Base-by-base conservation (phyloP, 2,329 filamentous ascomycete species). In the Acephala macrosclerotiorum region DNA sequence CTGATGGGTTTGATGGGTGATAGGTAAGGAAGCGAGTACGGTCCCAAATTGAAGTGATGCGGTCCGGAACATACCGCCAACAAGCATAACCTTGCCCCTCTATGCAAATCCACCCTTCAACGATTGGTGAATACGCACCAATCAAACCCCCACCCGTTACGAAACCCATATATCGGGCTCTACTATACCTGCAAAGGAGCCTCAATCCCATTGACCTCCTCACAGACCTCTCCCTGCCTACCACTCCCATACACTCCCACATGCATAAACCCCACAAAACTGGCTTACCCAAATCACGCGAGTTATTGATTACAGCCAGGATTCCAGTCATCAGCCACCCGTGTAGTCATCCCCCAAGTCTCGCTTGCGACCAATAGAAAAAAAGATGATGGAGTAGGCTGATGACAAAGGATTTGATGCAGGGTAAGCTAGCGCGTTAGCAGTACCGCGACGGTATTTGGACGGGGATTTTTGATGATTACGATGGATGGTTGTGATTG, bases 231-330 rank as follows among this genome's bases (percentile, higher is more conserved):
- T n/a, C 45, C 12, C 18, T n/a, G 11, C 11, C 45, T n/a, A 25
- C 45, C 4, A 14, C 20, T 49, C 14, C 25, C n/a, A 49, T 49
- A 22, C 25, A 25, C 25, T 16, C 18, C 14, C 29, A 33, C 49
- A 16, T 25, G 49, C 49, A 53, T 53, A 29, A 53, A 29, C 25
- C 49, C 49, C 25, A 53, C 49, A 4, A 3, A 42, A 42, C 18
- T 42, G 14, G 49, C 18, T 33, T 25, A 53, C 26, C 25, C 49
- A 33, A 8, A 53, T 53, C 16, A 9, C 18, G 18, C 11, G 55
- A 57, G 16, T 57, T 57, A 38, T 57, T 57, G 55, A 57, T 57
- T 57, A 57, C 55, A 16, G n/a, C 29, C 18, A n/a, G 25, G 22
- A 18, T 53, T 22, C 22, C 14, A 29, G 49, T 53, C 49, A 53